These are phyloP conservation scores for Nannochloropsis salina DNA, from an alignment of 108 stramenopile species.

Conservation along the genomic window DNA sequence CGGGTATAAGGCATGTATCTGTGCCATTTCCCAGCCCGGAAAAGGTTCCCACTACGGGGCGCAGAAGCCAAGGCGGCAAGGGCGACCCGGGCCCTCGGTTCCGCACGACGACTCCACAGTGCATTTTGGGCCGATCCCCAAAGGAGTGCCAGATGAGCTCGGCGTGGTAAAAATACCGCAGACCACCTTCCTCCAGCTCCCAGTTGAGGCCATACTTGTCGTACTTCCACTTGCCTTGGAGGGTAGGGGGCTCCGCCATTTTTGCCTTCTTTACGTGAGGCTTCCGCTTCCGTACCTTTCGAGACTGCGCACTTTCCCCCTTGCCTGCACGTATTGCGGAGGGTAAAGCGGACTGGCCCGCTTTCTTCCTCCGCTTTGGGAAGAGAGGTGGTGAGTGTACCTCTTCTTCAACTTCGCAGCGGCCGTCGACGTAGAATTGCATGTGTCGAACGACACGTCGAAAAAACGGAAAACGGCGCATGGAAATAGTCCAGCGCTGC, in stretches of 20 bases:
- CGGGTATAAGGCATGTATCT: slow-evolving; percentile 26
- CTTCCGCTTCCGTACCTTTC: slow-evolving; percentile 18
- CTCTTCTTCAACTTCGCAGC: background rate
- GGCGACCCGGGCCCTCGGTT: slow-evolving; percentile 26
- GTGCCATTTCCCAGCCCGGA: slow-evolving; percentile 34
- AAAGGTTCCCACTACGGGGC: slow-evolving; percentile 36
- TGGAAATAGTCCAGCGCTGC: slow-evolving; percentile 36
- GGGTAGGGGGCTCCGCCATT: background rate
- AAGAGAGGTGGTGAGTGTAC: background rate
- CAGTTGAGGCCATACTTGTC: background rate
- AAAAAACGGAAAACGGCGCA: background rate
- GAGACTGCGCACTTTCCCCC: slow-evolving; percentile 29
- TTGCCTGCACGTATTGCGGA: slow-evolving; percentile 20
- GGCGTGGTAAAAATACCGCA: slow-evolving; percentile 30
- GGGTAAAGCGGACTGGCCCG: background rate
- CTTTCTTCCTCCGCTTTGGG: background rate
- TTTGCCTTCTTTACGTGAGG: background rate
- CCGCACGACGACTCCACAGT: slow-evolving; percentile 35
- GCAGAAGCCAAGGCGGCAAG: slow-evolving; percentile 44
- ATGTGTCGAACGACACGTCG: background rate
- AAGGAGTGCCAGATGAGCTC: slow-evolving; percentile 44
- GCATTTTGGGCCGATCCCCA: slow-evolving; percentile 42
- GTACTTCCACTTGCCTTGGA: background rate
- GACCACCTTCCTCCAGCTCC: slow-evolving; percentile 25
- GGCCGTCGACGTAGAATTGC: background rate